A percentile compares a stretch with the other conserved stretches of the same genome.
These are phyloP conservation scores for Artemisia tridentata DNA, from an alignment of 129 eudicot genomes.

Conservation along the genomic window DNA sequence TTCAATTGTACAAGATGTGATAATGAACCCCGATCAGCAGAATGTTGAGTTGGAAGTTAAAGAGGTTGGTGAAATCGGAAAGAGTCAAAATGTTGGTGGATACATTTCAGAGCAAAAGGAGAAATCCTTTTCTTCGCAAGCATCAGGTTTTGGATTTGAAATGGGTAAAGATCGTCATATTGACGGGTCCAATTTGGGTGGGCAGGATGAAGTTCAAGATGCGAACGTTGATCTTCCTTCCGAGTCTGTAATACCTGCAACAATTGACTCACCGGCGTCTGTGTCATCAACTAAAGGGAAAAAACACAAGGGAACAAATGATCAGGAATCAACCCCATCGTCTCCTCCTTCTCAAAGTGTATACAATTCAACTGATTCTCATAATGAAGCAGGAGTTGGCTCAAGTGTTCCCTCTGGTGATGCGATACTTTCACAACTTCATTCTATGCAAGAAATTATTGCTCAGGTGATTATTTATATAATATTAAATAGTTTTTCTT, in stretches of 20 bases:
- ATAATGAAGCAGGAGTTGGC: slow-evolving; percentile 50
- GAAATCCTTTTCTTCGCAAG: slow-evolving; percentile 50
- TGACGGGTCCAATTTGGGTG: slow-evolving; percentile 43
- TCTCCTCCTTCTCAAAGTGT: slow-evolving; percentile 52
- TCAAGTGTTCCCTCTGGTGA: slow-evolving; percentile 49
- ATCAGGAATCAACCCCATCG: slow-evolving; percentile 56
- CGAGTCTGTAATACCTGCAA: slow-evolving; percentile 36
- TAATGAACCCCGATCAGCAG: slow-evolving; percentile 37
- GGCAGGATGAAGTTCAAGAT: slow-evolving; percentile 51
- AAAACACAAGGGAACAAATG: slow-evolving; percentile 64
- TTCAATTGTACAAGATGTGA: slow-evolving; percentile 53
- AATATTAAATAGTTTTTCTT: background rate
- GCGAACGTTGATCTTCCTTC: slow-evolving; percentile 42
- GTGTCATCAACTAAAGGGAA: slow-evolving; percentile 52
- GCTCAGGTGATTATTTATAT: slow-evolving; percentile 51
- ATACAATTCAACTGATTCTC: slow-evolving; percentile 58
- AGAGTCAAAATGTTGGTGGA: slow-evolving; percentile 29
- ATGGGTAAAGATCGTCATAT: slow-evolving; percentile 13
- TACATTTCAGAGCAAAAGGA: no score
- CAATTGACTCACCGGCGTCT: slow-evolving; percentile 43
- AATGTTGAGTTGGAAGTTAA: slow-evolving; percentile 77
- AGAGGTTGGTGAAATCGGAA: slow-evolving; percentile 70
- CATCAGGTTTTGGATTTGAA: slow-evolving; percentile 62
- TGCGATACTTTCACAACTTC: slow-evolving; percentile 50
- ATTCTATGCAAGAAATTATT: slow-evolving; percentile 66